Evolutionary conservation across 192 early-diverging fungal genomes (phyloP), one percentile per base, ranked within the genome.

Genomic region (Coemansia brasiliensis): DNA sequence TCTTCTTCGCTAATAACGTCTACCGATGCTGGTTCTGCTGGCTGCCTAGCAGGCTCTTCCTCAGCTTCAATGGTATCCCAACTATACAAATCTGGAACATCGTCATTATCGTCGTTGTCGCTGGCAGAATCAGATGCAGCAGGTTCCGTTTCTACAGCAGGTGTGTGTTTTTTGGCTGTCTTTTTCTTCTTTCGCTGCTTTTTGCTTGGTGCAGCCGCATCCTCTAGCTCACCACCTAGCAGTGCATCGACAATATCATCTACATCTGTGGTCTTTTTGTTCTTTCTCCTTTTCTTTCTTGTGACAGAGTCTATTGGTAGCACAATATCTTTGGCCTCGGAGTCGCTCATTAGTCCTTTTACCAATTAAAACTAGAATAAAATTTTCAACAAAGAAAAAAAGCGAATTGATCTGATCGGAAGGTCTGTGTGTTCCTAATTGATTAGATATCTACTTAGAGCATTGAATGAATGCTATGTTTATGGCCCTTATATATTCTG

Each of bases 241-340:
- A 76, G 63, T 5, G 74, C 74, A 52, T 69, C 63, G 15, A 76
- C 74, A 16, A 76, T 63, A 35, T 76, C 65, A 20, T 65, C 67
- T 3, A 66, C 59, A n/a, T 62, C 45, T 3, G 39, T 54, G 3
- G 18, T 12, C 22, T 46, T 55, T 39, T 44, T 50, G 45, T 46
- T 44, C 26, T 56, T 56, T 12, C 40, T 24, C 17, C 39, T 59
- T 39, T 22, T 42, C 9, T 24, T 56, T 1, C 26, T 41, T 6
- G 53, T 22, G 29, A 63, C 39, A 13, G 22, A 39, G 48, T 57
- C 53, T 26, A 73, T 21, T 13, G 70, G 55, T 4, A 73, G 2
- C 26, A 73, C 63, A 4, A 18, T 54, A 32, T 73, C 70, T 11
- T 60, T 55, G 4, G 35, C 29, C 12, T 65, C 57, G 10, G 25